phyloP scores from a whole-genome alignment of 2,329 filamentous ascomycete species.

The Fusarium nisikadoi region DNA sequence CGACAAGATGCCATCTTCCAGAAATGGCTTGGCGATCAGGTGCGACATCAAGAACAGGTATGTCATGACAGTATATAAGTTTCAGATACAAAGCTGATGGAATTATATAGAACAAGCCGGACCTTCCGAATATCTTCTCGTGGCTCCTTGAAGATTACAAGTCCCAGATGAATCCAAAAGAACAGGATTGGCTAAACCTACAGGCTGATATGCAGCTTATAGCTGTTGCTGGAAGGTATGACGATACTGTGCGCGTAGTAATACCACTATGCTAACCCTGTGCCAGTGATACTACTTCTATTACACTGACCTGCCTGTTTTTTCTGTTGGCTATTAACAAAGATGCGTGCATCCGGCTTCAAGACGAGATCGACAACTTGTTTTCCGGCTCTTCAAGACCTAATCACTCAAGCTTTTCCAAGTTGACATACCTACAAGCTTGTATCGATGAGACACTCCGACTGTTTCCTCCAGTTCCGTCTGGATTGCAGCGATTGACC shows the following conservation, averaged over 20 bases:
- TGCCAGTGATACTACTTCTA: not conserved
- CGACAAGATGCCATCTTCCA: not conserved
- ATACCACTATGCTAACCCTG: rapidly evolving
- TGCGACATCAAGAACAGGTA: not conserved
- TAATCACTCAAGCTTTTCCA: not conserved
- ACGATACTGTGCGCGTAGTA: rapidly evolving
- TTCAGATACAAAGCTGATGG: rapidly evolving
- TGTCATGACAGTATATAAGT: rapidly evolving
- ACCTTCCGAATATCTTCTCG: not conserved
- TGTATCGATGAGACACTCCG: not conserved
- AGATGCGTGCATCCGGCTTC: rapidly evolving
- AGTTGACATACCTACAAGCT: not conserved
- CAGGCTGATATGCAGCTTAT: not conserved
- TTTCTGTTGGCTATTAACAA: not conserved
- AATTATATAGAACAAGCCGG: rapidly evolving
- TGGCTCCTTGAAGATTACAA: not conserved
- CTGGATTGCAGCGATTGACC: not conserved
- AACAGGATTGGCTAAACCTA: not conserved
- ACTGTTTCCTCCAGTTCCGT: not conserved
- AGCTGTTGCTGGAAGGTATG: not conserved
- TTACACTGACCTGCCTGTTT: not conserved
- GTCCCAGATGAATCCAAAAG: not conserved
- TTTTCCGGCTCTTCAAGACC: not conserved
- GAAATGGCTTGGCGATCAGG: not conserved
- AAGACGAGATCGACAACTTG: not conserved